Evolutionary conservation across 2,329 filamentous ascomycete species (phyloP), one percentile per base, ranked within the genome.

Genomic region (Falciphora oryzae): DNA sequence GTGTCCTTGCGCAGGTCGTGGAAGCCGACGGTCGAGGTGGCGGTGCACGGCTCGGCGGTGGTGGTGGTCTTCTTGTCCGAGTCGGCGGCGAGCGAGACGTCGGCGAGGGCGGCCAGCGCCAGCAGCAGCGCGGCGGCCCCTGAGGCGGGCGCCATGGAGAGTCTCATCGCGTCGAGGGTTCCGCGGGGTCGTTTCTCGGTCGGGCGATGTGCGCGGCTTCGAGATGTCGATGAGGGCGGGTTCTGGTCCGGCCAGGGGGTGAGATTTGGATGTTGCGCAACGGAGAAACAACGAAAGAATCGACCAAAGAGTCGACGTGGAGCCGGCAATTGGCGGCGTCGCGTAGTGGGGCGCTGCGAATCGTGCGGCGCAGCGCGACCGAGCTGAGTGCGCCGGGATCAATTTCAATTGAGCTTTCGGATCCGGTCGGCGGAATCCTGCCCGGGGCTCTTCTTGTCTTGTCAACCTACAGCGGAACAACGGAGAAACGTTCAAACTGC

Each of bases 1-100:
- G 77, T 82, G 69, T 85, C 84, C 3, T 82, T 81, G 31, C 84
- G 79, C 62, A 87, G 75, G 67, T 87, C 85, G 72, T 83, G 87
- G 75, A 85, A 87, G 63, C 84, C 84, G 65, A 77, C 81, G 3
- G 81, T 81, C 14, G 83, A 82, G 10, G 82, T 81, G 0, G 84
- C 84, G 10, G 84, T 86, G 70, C 85, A 87, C 38, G 80, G 78
- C 31, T 80, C 80, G 11, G 75, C 75, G 32, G 76, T 77, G 1
- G 79, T 73, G 1, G 81, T 82, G 1, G 77, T 73, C 6, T 79
- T 73, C 6, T 79, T 76, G 35, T 78, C 63, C 27, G 44, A 5
- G 16, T 31, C 57, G 32, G 57, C 57, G 10, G 60, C 60, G 31
- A 59, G 35, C 8, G 63, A 25, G 27, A 50, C 27, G 10, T 29